Evolutionary conservation across 2,329 filamentous ascomycete genomes (phyloP).

Genomic region (Fusarium begoniae): DNA sequence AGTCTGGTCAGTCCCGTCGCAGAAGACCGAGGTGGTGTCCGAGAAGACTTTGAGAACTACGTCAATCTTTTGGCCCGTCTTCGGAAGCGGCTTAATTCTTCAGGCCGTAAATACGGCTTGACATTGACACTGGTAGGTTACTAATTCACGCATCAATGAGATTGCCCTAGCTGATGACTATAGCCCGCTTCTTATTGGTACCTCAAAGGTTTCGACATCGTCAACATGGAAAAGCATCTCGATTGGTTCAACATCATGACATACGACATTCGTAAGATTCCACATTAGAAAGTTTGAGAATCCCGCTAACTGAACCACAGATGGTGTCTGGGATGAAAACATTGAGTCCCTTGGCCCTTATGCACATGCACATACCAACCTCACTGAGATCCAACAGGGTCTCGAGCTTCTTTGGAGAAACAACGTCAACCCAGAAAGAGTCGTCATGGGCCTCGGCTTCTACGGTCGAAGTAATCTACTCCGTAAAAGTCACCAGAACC

Average conservation of each 20-base stretch:
- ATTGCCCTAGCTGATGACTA: too few relatives aligned
- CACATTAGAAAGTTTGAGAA: too few relatives aligned
- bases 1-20: too few relatives aligned
- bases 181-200: too few relatives aligned
- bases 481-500: too few relatives aligned
- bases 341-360: neutral
- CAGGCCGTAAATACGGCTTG: neutral
- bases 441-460: neutral
- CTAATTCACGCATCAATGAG: too few relatives aligned
- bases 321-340: neutral
- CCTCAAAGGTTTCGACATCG: conserved; percentile 39
- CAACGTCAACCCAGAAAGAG: neutral
- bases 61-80: neutral
- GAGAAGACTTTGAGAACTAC: neutral
- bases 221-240: conserved; percentile 26
- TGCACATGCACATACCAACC: neutral
- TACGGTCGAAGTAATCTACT: neutral
- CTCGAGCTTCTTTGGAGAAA: neutral
- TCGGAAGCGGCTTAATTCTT: neutral
- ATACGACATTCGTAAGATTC: conserved; percentile 50
- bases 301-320: too few relatives aligned
- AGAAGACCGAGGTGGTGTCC: neutral
- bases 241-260: conserved; percentile 55
- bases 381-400: neutral
- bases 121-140: neutral